A percentile compares a stretch with the other conserved stretches of the same genome.
Conservation (phyloP, 352 stramenopile species). For the Phytophthora sansomeana region DNA sequence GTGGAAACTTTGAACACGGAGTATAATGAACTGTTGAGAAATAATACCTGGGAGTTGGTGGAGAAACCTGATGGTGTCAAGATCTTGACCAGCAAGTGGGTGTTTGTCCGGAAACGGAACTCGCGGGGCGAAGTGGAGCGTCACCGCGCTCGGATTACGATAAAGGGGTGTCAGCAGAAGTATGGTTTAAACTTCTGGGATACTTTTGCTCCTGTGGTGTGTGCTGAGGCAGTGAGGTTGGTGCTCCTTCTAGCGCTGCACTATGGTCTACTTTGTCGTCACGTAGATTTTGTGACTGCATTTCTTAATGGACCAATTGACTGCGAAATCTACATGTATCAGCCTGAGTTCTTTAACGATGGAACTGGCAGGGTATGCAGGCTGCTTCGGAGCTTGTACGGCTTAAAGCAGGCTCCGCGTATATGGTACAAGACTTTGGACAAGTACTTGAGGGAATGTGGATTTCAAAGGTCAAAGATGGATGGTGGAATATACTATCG, state of each 20-base stretch:
- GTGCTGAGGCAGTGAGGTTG: constrained; percentile 1
- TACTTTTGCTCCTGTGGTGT: constrained; percentile 7
- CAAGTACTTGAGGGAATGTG: constrained; percentile 10
- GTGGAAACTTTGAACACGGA: constrained; percentile 5
- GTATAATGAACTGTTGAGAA: constrained; percentile 3
- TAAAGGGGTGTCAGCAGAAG: constrained; percentile 10
- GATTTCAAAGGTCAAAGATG: constrained; percentile 13
- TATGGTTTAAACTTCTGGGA: constrained; percentile 8
- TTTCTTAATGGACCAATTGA: constrained; percentile 20
- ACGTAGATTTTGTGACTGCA: constrained; percentile 20
- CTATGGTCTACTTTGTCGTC: neutral
- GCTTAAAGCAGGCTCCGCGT: constrained; percentile 4
- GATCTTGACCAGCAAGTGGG: constrained; percentile 5
- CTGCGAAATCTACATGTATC: constrained; percentile 18
- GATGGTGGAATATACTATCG: constrained; percentile 18
- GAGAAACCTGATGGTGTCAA: constrained; percentile 1
- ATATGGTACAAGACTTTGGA: constrained; percentile 17
- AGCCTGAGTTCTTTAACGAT: constrained; percentile 17
- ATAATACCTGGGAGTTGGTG: constrained; percentile 5
- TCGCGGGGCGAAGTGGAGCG: no score
- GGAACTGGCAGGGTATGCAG: constrained; percentile 9
- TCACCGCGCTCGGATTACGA: constrained; percentile 7
- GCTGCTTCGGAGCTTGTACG: constrained; percentile 15
- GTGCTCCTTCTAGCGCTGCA: constrained; percentile 13
- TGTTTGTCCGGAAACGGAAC: no score